Conservation (phyloP, 225 moss, liverwort and hornwort genomes). For the Sphagnum contortum region DNA sequence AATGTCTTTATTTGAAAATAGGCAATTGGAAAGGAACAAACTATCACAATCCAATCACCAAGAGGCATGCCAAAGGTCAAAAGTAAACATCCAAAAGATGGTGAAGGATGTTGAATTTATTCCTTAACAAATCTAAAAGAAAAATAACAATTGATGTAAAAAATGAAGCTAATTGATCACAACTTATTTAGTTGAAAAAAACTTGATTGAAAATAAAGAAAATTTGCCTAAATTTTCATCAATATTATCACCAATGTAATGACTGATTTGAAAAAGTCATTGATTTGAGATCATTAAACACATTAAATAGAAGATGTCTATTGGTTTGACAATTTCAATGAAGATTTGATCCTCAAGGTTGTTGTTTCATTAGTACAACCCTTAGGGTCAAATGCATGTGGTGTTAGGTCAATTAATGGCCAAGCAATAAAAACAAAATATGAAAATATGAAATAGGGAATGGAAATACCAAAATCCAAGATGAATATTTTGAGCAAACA, state of each 20-base stretch:
- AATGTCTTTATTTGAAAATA: slow-evolving; percentile 82
- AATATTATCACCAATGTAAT: slow-evolving; percentile 35
- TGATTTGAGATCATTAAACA: slow-evolving; percentile 46
- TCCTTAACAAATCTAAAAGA: slow-evolving; percentile 77
- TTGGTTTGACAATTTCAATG: slow-evolving; percentile 61
- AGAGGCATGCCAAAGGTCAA: slow-evolving; percentile 81
- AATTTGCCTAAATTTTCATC: slow-evolving; percentile 62
- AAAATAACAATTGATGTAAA: slow-evolving; percentile 78
- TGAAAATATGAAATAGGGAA: slow-evolving; percentile 64
- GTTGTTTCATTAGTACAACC: too few species aligned
- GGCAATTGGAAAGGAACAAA: slow-evolving; percentile 76
- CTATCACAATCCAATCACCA: slow-evolving; percentile 86
- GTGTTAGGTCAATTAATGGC: slow-evolving; percentile 16
- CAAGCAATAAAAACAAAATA: slow-evolving; percentile 79
- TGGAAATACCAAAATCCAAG: not conserved
- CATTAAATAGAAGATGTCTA: slow-evolving; percentile 46
- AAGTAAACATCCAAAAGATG: slow-evolving; percentile 81
- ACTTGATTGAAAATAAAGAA: slow-evolving; percentile 66
- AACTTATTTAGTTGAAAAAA: slow-evolving; percentile 60
- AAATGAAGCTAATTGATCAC: slow-evolving; percentile 79
- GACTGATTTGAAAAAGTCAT: slow-evolving; percentile 51
- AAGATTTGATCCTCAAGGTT: slow-evolving; percentile 70
- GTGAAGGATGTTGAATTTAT: slow-evolving; percentile 81
- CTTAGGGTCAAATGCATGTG: slow-evolving; percentile 29
- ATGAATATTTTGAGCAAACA: too few species aligned